phyloP scores from a whole-genome alignment of 2,329 filamentous ascomycete species.

The Fusarium pseudocircinatum region DNA sequence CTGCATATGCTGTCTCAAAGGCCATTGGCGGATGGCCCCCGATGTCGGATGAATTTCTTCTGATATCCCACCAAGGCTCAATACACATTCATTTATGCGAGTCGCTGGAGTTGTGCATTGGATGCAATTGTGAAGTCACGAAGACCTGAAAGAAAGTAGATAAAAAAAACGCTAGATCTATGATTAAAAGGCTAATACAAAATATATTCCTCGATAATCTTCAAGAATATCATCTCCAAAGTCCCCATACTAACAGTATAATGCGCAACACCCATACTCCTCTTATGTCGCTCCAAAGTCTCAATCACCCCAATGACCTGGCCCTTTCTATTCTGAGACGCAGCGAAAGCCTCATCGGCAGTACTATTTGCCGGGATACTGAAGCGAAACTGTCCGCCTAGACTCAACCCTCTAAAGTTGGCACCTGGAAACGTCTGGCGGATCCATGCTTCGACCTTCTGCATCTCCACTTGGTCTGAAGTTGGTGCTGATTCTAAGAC shows the following conservation, averaged over 20 bases:
- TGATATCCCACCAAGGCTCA: too few relatives aligned
- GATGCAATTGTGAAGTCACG: rapidly evolving
- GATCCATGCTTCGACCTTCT: background rate
- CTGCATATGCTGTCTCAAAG: background rate
- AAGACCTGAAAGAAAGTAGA: rapidly evolving
- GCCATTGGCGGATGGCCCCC: background rate
- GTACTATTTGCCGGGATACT: background rate
- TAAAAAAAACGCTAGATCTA: background rate
- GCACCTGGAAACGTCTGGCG: background rate
- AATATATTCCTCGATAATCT: background rate
- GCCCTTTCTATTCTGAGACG: background rate
- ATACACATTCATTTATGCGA: background rate
- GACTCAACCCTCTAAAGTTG: background rate
- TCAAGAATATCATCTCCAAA: slow-evolving; percentile 5
- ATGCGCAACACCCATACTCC: background rate
- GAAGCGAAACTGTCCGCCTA: background rate
- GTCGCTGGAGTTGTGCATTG: rapidly evolving
- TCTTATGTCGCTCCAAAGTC: background rate
- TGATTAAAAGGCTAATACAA: background rate
- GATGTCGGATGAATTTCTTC: background rate
- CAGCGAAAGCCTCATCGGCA: background rate
- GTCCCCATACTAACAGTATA: slow-evolving; percentile 3
- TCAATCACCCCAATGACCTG: background rate
- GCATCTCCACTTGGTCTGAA: slow-evolving; percentile 54
- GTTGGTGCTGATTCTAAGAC: slow-evolving; percentile 77